Conservation (phyloP, 345 rosid species). For the Toxicodendron radicans region DNA sequence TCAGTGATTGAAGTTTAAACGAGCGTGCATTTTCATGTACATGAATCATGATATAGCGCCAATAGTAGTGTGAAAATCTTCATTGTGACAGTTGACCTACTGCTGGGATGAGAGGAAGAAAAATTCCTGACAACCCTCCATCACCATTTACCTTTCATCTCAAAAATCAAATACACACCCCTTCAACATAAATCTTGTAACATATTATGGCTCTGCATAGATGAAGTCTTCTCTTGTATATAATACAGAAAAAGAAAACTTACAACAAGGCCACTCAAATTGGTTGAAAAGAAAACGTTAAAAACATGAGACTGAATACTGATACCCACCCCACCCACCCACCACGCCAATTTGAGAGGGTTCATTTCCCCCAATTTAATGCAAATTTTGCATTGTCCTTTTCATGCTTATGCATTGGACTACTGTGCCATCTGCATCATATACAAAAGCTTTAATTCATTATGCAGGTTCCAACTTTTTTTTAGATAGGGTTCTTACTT, state of each 20-base stretch:
- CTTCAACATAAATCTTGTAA: too few relatives aligned
- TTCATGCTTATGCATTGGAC: constrained; percentile 2
- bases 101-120: neutral
- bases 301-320: neutral
- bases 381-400: neutral
- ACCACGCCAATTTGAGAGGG: neutral
- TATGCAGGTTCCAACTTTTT: neutral
- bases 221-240: too few relatives aligned
- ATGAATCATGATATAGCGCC: neutral
- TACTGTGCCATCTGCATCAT: constrained; percentile 1
- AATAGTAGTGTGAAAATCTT: neutral
- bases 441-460: neutral
- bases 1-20: too few relatives aligned
- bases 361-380: neutral
- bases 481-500: neutral
- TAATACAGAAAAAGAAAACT: too few relatives aligned
- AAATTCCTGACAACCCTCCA: neutral
- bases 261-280: neutral
- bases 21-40: too few relatives aligned
- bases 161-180: neutral
- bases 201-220: too few relatives aligned
- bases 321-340: neutral
- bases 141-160: neutral
- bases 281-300: neutral
- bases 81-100: neutral